Base-by-base conservation (phyloP, 164 flowering plant genomes). In the Nelumbo lutea region DNA sequence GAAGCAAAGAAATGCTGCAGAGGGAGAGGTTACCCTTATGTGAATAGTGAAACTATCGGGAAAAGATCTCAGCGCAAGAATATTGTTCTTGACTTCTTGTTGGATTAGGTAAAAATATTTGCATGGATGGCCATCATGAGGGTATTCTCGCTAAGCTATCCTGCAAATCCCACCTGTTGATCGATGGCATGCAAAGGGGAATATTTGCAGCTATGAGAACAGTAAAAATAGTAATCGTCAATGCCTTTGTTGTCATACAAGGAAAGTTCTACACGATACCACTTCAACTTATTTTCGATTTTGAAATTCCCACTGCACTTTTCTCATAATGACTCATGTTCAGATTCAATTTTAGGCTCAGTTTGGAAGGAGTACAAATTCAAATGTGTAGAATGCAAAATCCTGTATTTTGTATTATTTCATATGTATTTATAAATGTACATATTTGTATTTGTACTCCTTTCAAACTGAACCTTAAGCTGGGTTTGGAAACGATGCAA, bases 221-320 rank as follows among this genome's bases (percentile, higher is more conserved):
- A 50, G 99, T 96, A 69, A 96, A 93, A 58, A 89, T 80, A 53
- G 97, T 98, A 93, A 70, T 96, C 98, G 80, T 86, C 27, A 93
- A 77, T 96, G 99, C 99, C 98, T 93, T 66, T 93, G 91, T 83
- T 96, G 98, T 98, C 99, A 96, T 47, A 89, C 74, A 66, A 61
- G 55, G 15, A 76, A 69, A 66, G 67, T 56, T 63, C 43, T 66
- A 68, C 72, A 59, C 9, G 76, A 47, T 13, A 62, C 71, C 67
- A 48, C 71, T 72, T 65, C 77, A 56, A 43, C 52, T 53, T 11
- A 53, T 42, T 7, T 67, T 71, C 64, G 64, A 44, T n/a, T 69
- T 72, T 39, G 13, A 5, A 57, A 45, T 73, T 68, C 65, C 43
- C 27, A 63, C 41, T 10, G 53, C 44, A 2, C 9, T 60, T 62